A percentile compares a stretch with the other conserved stretches of the same genome.
Evolutionary conservation across 23 red algal genomes (phyloP).

Genomic region (Pyropia yezoensis): DNA sequence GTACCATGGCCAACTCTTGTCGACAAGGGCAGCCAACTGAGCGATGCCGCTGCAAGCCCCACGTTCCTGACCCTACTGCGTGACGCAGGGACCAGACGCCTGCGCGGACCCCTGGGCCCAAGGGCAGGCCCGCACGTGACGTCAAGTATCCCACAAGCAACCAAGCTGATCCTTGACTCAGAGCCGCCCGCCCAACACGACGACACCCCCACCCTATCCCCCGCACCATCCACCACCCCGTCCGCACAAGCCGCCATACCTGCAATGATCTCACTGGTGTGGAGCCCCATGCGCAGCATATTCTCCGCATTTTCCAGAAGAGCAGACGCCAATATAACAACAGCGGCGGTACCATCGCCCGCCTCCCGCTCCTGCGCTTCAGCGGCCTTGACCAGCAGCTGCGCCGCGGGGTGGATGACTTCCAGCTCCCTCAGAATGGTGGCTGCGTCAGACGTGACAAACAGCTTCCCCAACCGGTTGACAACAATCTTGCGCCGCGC

Average conservation of each 20-base stretch:
- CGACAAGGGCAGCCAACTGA: no score
- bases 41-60: no score
- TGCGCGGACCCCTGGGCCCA: no score
- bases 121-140: no score
- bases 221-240: no score
- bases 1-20: no score
- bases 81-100: no score
- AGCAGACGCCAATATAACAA: constrained; percentile 81
- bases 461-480: constrained; percentile 82
- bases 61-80: no score
- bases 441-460: constrained; percentile 97
- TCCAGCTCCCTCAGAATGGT: constrained; percentile 97
- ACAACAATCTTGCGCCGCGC: constrained; percentile 93
- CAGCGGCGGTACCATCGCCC: constrained; percentile 89
- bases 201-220: no score
- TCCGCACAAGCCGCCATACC: constrained; percentile 15
- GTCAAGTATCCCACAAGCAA: no score
- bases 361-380: constrained; percentile 87
- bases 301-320: constrained; percentile 79
- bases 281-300: constrained; percentile 75
- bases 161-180: no score
- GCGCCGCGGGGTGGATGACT: constrained; percentile 97
- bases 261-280: constrained; percentile 86
- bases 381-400: constrained; percentile 86
- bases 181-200: no score